Evolutionary conservation across 345 rosid species (phyloP).

Genomic region (Geranium rotundifolium): DNA sequence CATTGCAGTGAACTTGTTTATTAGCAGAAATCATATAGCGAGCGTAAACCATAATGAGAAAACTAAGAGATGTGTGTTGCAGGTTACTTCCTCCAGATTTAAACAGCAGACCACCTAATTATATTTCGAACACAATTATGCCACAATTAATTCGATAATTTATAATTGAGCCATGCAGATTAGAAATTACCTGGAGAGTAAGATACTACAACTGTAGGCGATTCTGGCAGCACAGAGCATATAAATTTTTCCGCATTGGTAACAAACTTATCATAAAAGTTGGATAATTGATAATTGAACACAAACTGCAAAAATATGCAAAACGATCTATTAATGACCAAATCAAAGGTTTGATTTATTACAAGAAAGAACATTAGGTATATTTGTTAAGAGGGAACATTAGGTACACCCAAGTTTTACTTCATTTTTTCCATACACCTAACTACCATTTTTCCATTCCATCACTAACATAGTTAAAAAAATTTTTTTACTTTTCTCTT

Average conservation of each 20-base stretch:
- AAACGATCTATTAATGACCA: no score
- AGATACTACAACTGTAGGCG: constrained; percentile 32
- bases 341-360: no score
- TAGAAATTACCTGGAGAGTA: constrained; percentile 26
- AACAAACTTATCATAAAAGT: constrained; percentile 12
- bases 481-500: no score
- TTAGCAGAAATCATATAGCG: constrained; percentile 15
- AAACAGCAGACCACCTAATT: constrained; percentile 32
- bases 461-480: no score
- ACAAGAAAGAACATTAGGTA: no score
- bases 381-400: no score
- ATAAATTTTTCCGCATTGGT: constrained; percentile 29
- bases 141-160: no score
- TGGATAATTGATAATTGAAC: not conserved
- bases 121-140: not conserved
- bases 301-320: constrained; percentile 13
- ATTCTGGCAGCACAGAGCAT: constrained; percentile 44
- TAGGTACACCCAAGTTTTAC: no score
- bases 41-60: constrained; percentile 42
- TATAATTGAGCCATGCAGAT: no score
- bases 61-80: constrained; percentile 36
- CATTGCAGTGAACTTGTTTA: constrained; percentile 21
- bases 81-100: constrained; percentile 42
- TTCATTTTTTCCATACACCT: no score
- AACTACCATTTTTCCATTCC: no score